Evolutionary conservation across 768 basidiomycete species (phyloP).

Genomic region (Mycena filopes): DNA sequence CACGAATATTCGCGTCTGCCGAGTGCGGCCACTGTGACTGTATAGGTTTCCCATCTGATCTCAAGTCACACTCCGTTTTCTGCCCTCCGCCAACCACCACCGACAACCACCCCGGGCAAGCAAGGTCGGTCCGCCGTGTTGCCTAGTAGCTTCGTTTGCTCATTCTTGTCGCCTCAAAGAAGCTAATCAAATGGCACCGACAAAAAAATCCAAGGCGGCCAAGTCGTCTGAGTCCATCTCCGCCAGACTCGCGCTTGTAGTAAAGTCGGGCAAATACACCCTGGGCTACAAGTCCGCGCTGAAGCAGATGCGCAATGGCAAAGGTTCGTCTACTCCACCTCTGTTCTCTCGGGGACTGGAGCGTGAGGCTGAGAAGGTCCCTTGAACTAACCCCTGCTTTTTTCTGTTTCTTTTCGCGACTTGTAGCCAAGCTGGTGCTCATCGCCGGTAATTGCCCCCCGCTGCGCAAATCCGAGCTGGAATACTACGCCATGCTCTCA

Average conservation of each 20-base stretch:
- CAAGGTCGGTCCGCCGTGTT: too few species aligned
- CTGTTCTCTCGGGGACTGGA: slow-evolving; percentile 90
- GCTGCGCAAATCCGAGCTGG: slow-evolving; percentile 98
- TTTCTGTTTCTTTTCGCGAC: slow-evolving; percentile 37
- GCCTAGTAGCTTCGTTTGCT: too few species aligned
- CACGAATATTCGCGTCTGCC: too few species aligned
- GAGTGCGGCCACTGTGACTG: too few species aligned
- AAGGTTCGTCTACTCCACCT: slow-evolving; percentile 74
- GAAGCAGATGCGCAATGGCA: slow-evolving; percentile 98
- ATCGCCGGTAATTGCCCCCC: slow-evolving; percentile 99
- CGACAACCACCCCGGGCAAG: slow-evolving; percentile 32
- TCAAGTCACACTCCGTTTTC: too few species aligned
- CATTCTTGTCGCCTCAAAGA: too few species aligned
- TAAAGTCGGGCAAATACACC: slow-evolving; percentile 98
- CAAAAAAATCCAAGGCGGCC: slow-evolving; percentile 94
- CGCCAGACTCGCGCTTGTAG: slow-evolving; percentile 92
- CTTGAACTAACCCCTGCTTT: slow-evolving; percentile 71
- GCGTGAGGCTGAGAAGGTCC: slow-evolving; percentile 99
- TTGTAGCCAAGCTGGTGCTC: slow-evolving; percentile 94
- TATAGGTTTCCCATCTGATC: neutral
- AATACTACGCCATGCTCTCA: slow-evolving; percentile 99
- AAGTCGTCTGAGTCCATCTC: slow-evolving; percentile 96
- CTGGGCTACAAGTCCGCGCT: slow-evolving; percentile 98
- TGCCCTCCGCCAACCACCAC: too few species aligned
- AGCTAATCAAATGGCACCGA: slow-evolving; percentile 83